Base-by-base conservation (phyloP, 1,284 basidiomycete species). In the Malassezia restricta region DNA sequence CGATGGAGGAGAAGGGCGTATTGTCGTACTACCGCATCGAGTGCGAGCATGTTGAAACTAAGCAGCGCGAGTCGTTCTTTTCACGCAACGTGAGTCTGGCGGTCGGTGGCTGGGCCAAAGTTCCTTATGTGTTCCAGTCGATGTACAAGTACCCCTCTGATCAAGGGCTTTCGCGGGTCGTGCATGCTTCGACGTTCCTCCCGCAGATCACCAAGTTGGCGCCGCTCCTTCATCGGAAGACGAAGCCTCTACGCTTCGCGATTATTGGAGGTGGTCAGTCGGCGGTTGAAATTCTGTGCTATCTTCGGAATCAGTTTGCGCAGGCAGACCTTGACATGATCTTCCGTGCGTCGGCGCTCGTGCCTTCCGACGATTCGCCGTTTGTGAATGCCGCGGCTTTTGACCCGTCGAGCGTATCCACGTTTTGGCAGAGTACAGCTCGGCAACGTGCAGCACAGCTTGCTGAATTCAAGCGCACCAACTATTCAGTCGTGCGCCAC, bases 301-400 rank as follows among this genome's bases (percentile, higher is more conserved):
- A 73, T 53, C 60, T 73, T 24, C 64, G 64, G 56, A 39, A 50
- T 37, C 63, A 59, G 35, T 73, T 65, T 59, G 68, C 70, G 7
- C 50, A 59, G 29, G 68, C 70, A 9, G 56, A 64, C 4, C 55
- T 73, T 39, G 59, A 61, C 24, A 62, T 71, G 59, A 58, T 73
- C 45, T 65, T 71, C 58, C 65, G 70, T 11, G 64, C 68, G 1
- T 63, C 65, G 0, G 67, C 68, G 0, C 52, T 73, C 9, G 66
- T 66, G 11, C 70, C 70, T 1, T 66, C 64, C 6, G 70, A 73
- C 56, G 68, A 71, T 45, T 68, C 66, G 24, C 58, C 65, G 6
- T 71, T 73, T 38, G 57, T 73, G 54, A 73, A 73, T 51, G 59
- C 63, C 28, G 65, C 60, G 27, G 70, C 70, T 3, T 73, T 73